Evolutionary conservation across 176 grass and related monocot genomes (phyloP), one percentile per base, ranked within the genome.

Genomic region (Phyllostachys edulis): DNA sequence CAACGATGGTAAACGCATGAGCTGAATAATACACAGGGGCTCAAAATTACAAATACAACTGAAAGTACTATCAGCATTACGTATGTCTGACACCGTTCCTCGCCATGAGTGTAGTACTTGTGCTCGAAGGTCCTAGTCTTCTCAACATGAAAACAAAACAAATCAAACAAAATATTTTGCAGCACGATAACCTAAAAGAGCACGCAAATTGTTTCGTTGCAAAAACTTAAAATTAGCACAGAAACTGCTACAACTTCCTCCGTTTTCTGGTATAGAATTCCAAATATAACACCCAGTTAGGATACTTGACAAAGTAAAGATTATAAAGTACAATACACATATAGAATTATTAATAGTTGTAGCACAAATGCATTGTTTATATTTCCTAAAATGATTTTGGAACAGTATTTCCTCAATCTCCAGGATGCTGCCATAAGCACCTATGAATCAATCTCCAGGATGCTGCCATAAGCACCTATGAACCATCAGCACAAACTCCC

Each of bases 51-150:
- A 82, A 63, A 40, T 38, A 74, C 32, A 84, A 82, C 56, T 51
- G 34, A 76, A 52, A 76, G 1, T 76, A 42, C 14, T 16, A 29
- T 52, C 38, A 77, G 15, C 29, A 88, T 93, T 93, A 96, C 94
- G 77, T 91, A 79, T 75, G 94, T 93, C 9, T 23, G 56, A 63
- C 91, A 96, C n/a, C 73, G 72, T 55, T 79, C 68, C 61, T 86
- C 82, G 9, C 65, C 76, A 23, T 80, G 40, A 3, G 21, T 82
- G 83, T 76, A 92, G 71, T 90, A 94, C 54, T 85, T 89, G 82
- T 96, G 91, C 23, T 80, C 84, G 27, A 93, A 93, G 67, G 59
- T 81, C 46, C 91, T 89, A 77, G 61, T 67, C 94, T 96, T 79
- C 36, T 67, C 64, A 69, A 81, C 16, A 88, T 54, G 16, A 50